These are phyloP conservation scores for Solanum paucissectum DNA, from an alignment of 257 asterid species.

Conservation along the genomic window DNA sequence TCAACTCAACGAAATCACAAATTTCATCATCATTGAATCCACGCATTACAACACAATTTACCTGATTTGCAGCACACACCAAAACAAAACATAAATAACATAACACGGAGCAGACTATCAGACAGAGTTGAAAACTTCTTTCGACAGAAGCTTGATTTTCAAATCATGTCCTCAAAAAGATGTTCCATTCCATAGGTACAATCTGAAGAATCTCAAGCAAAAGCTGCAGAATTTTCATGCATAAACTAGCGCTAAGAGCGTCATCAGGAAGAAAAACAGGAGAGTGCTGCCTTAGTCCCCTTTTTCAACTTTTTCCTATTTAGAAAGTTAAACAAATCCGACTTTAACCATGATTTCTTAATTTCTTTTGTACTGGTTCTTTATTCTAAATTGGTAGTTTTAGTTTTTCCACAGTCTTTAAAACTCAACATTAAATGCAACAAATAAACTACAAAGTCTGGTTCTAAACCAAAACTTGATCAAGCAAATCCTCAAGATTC, in stretches of 20 bases:
- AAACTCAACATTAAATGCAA: neutral
- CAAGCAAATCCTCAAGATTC: neutral
- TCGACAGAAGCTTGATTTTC: neutral
- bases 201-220: neutral
- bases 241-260: neutral
- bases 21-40: conserved; percentile 98
- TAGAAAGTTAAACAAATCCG: neutral
- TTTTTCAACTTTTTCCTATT: neutral
- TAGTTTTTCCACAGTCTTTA: neutral
- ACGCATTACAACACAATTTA: conserved; percentile 96
- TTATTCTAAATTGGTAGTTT: neutral
- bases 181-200: neutral
- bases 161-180: neutral
- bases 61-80: conserved; percentile 35
- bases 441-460: neutral
- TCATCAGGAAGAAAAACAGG: neutral
- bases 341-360: neutral
- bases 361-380: neutral
- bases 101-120: neutral
- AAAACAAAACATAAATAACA: neutral
- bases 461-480: neutral
- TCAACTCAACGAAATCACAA: conserved; percentile 82
- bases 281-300: neutral
- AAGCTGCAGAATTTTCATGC: neutral
- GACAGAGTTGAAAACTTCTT: neutral